Evolutionary conservation across 2,329 filamentous ascomycete species (phyloP), one percentile per base, ranked within the genome.

Genomic region (Diaporthe longicolla): DNA sequence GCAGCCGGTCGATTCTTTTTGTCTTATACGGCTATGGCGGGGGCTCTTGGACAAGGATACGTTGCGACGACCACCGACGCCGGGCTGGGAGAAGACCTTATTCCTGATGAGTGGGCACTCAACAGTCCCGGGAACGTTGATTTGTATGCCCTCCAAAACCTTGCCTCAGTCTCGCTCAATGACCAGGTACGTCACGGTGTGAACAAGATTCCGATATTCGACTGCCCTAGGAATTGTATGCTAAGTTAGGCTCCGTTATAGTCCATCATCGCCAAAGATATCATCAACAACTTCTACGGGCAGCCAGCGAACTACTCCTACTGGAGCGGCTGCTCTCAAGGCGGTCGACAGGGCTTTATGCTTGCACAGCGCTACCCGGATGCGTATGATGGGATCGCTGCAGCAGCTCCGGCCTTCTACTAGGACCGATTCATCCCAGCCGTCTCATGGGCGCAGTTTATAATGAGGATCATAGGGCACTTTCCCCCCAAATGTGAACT

Each of bases 311-410:
- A 81, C 0, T 87, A 85, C 77, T 86, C 84, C 0, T 92, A 91
- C 79, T 91, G 87, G 75, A 78, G 86, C 4, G 90, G 90, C 6
- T 91, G 90, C 77, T 91, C 89, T 0, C 87, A 88, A 0, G 90
- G 90, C 9, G 90, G 90, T 0, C 83, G 89, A 0, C 88, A 91
- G 82, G 90, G 89, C 2, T 81, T 90, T 43, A 88, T 87, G 71
- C 85, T 86, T 8, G 86, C 88, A 0, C 85, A 91, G 76, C 78
- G 81, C 11, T 90, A 85, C 74, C 89, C 90, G 0, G 81, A 87
- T 0, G 89, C 90, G 72, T 91, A 90, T 68, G 88, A 91, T 70
- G 89, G 89, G 32, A 85, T 90, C 26, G 80, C 91, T 1, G 88
- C 87, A 1, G 86, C 87, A 4, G 78, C 79, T n/a, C 82, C 83